These are phyloP conservation scores for Lentinula detonsa DNA, from an alignment of 768 basidiomycete species.

Conservation along the genomic window DNA sequence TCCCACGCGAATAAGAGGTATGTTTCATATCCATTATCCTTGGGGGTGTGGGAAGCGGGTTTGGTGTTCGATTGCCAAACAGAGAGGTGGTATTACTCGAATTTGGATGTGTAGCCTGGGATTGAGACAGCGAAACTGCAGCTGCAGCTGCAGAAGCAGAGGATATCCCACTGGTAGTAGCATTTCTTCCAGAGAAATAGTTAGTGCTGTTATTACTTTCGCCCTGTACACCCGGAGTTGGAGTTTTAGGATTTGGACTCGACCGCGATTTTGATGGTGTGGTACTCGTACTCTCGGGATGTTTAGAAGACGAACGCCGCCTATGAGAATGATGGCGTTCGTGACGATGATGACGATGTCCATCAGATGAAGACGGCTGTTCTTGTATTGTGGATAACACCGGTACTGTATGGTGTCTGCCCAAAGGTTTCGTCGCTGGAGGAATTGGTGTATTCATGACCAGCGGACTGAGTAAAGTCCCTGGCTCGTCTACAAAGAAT, in stretches of 20 bases:
- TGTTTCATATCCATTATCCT: background rate
- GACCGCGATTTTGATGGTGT: conserved; percentile 2
- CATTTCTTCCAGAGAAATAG: background rate
- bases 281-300: conserved; percentile 9
- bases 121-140: background rate
- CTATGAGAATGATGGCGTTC: conserved; percentile 5
- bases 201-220: background rate
- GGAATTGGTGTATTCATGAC: conserved; percentile 30
- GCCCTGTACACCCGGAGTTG: background rate
- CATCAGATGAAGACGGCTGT: conserved; percentile 29
- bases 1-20: background rate
- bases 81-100: background rate
- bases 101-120: conserved; percentile 7
- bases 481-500: conserved; percentile 37
- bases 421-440: conserved; percentile 14
- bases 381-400: conserved; percentile 8
- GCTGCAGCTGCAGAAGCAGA: conserved; percentile 7
- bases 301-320: conserved; percentile 6
- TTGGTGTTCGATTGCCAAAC: background rate
- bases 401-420: conserved; percentile 28
- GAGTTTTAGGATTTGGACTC: conserved; percentile 1
- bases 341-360: conserved; percentile 7
- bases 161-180: background rate
- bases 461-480: conserved; percentile 40
- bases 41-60: conserved; percentile 4